Evolutionary conservation across 495 filamentous ascomycete genomes (phyloP).

Genomic region (Penicillium chermesinum): DNA sequence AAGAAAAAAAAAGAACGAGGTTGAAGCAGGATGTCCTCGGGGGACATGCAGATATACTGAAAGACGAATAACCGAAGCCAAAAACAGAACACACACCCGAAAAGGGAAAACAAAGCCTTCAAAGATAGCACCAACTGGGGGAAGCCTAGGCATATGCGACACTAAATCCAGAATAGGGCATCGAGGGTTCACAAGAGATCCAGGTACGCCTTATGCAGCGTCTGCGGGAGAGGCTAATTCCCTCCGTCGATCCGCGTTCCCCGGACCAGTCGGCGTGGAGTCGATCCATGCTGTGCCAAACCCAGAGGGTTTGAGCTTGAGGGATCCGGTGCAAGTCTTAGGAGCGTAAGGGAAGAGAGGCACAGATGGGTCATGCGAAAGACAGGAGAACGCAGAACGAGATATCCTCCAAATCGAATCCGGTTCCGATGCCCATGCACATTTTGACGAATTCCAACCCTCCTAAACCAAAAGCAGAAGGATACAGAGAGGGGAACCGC

Average conservation of each 20-base stretch:
- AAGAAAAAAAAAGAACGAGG: not conserved
- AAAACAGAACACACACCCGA: not conserved
- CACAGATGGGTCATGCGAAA: not conserved
- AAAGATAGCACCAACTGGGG: not conserved
- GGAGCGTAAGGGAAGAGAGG: not conserved
- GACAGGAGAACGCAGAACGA: not conserved
- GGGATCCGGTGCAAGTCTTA: not conserved
- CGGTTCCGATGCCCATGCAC: not conserved
- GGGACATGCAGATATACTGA: conserved; percentile 2
- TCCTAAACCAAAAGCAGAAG: not conserved
- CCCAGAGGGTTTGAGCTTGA: not conserved
- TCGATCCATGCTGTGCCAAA: not conserved
- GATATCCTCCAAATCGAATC: not conserved
- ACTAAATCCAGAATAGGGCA: not conserved
- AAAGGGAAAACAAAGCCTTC: not conserved
- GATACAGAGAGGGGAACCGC: not conserved
- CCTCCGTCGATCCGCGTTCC: not conserved
- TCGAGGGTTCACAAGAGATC: not conserved
- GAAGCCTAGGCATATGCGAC: not conserved
- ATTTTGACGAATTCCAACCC: not conserved
- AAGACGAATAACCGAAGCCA: not conserved
- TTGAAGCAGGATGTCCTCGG: not conserved
- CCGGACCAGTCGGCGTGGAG: not conserved
- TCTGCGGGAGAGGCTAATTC: not conserved
- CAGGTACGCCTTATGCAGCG: not conserved